Conservation (phyloP, 371 early-diverging fungal species). For the Furculomyces boomerangus region DNA sequence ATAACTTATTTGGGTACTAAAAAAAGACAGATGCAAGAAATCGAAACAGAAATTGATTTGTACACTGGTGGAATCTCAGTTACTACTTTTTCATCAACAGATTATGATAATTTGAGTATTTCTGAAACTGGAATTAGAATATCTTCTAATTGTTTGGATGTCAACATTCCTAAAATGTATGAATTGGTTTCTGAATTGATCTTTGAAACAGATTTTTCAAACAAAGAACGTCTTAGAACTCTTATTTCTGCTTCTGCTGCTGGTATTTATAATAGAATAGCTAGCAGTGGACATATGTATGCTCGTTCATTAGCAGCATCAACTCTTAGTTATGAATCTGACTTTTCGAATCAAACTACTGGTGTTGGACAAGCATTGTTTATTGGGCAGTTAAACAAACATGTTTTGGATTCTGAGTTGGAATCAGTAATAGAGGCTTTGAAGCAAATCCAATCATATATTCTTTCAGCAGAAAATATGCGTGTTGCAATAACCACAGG, state of each 20-base stretch:
- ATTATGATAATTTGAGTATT: conserved; percentile 24
- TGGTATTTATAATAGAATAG: conserved; percentile 57
- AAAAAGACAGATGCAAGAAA: conserved; percentile 50
- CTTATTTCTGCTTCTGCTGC: conserved; percentile 52
- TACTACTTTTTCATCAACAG: conserved; percentile 42
- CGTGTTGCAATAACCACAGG: conserved; percentile 51
- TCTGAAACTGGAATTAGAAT: conserved; percentile 17
- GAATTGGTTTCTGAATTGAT: conserved; percentile 45
- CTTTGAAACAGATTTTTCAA: conserved; percentile 54
- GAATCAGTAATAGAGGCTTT: conserved; percentile 37
- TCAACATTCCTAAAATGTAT: conserved; percentile 58
- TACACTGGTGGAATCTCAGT: conserved; percentile 72
- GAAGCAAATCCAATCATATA: conserved; percentile 13
- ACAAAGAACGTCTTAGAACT: conserved; percentile 49
- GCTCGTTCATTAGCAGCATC: conserved; percentile 58
- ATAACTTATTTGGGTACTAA: conserved; percentile 72
- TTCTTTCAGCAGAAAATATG: conserved; percentile 26
- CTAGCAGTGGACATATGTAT: conserved; percentile 64
- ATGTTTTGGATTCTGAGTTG: conserved; percentile 24
- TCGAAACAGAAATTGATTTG: conserved; percentile 72
- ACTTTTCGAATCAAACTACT: conserved; percentile 32
- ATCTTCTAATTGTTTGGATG: conserved; percentile 44
- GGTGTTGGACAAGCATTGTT: conserved; percentile 73
- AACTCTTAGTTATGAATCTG: conserved; percentile 33
- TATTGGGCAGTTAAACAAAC: conserved; percentile 40